phyloP scores from a whole-genome alignment of 352 stramenopile species.

The Globisporangium canariense region DNA sequence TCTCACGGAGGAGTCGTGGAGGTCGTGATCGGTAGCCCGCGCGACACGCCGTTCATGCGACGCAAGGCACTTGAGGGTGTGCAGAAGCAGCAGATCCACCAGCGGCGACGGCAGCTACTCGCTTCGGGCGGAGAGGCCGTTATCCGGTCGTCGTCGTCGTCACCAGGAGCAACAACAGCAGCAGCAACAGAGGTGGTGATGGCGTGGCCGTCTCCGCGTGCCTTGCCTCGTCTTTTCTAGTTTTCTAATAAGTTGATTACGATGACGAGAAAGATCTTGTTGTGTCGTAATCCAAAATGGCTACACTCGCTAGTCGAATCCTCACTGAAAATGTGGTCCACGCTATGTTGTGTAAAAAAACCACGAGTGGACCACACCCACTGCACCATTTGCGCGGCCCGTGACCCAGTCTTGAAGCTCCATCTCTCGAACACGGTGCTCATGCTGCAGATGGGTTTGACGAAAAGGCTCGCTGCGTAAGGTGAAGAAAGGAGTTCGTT shows the following conservation, averaged over 20 bases:
- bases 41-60: slow-evolving; percentile 67
- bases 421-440: too few species aligned
- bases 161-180: not conserved
- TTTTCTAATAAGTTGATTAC: not conserved
- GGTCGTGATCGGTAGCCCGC: slow-evolving; percentile 51
- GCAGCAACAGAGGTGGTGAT: not conserved
- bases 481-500: too few species aligned
- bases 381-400: too few species aligned
- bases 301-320: not conserved
- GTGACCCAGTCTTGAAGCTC: too few species aligned
- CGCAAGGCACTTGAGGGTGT: slow-evolving; percentile 60
- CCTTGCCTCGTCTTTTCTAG: not conserved
- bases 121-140: slow-evolving; percentile 38
- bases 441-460: too few species aligned
- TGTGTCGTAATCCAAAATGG: not conserved
- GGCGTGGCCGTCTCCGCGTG: slow-evolving; percentile 8
- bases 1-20: slow-evolving; percentile 22
- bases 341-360: too few species aligned
- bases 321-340: too few species aligned
- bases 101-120: slow-evolving; percentile 36
- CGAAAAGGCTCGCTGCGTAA: too few species aligned
- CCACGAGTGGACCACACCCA: too few species aligned
- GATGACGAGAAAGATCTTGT: not conserved
- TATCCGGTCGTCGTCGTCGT: slow-evolving; percentile 20
- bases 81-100: slow-evolving; percentile 28